Evolutionary conservation across 2,329 filamentous ascomycete genomes (phyloP).

Genomic region (Nemania abortiva): DNA sequence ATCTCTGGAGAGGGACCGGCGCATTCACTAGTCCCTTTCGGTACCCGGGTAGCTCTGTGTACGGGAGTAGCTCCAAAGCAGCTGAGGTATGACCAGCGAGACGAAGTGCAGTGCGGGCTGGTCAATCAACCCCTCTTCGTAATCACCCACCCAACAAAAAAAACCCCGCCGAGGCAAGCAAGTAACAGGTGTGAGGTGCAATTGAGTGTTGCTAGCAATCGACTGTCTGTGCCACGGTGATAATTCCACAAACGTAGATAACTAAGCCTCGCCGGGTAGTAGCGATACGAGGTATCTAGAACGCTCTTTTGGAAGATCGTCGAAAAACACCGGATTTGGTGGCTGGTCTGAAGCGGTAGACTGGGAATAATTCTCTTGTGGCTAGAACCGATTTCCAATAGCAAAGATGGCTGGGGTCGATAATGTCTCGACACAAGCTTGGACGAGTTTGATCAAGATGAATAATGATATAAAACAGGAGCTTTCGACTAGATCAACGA

Average conservation of each 20-base stretch:
- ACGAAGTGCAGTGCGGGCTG: constrained; percentile 6
- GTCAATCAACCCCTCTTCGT: constrained; percentile 21
- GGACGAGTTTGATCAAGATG: background rate
- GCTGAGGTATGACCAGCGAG: constrained; percentile 15
- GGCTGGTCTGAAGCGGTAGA: background rate
- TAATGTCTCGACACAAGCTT: constrained; percentile 10
- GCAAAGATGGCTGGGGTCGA: constrained; percentile 1
- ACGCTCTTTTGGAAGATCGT: background rate
- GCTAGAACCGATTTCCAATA: constrained; percentile 4
- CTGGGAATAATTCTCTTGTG: background rate
- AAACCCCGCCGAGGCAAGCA: constrained; percentile 14
- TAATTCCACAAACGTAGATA: constrained; percentile 9
- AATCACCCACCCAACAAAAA: background rate
- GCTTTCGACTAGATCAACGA: constrained; percentile 3
- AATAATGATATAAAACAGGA: background rate
- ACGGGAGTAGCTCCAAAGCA: background rate
- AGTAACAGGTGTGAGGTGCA: background rate
- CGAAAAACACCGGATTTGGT: background rate
- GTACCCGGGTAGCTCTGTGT: background rate
- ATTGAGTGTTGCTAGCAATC: background rate
- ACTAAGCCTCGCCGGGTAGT: constrained; percentile 25
- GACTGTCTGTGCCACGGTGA: constrained; percentile 12
- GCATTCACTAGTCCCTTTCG: background rate
- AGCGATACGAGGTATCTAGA: constrained; percentile 13
- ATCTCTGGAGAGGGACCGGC: background rate